Conservation (phyloP, 306 rosid genomes). For the Prosopis cineraria region DNA sequence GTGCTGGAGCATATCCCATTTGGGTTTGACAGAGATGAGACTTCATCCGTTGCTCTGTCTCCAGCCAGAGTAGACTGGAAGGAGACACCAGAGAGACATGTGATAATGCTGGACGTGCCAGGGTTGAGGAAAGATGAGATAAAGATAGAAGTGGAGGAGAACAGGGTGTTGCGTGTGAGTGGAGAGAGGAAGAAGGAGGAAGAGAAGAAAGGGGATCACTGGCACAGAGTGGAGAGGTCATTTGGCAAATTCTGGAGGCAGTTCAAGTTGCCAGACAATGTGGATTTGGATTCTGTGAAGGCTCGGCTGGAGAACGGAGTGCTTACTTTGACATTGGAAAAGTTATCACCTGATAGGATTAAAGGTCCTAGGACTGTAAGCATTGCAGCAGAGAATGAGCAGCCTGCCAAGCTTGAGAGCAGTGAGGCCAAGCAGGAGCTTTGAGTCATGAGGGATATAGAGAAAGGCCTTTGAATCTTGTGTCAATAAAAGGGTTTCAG, state of each 20-base stretch:
- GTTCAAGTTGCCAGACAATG: conserved; percentile 56
- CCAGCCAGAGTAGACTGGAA: conserved; percentile 65
- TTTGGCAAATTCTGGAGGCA: conserved; percentile 70
- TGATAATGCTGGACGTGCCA: conserved; percentile 61
- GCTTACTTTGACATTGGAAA: conserved; percentile 53
- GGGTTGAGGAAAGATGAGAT: conserved; percentile 57
- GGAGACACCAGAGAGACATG: conserved; percentile 60
- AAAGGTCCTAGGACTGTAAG: conserved; percentile 53
- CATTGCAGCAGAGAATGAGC: conserved; percentile 48
- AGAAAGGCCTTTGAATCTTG: neutral
- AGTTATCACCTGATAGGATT: conserved; percentile 58
- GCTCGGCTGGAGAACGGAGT: conserved; percentile 63
- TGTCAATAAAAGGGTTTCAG: conserved; percentile 34
- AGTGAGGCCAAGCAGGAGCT: conserved; percentile 52
- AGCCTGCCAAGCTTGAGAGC: conserved; percentile 32
- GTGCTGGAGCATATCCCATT: conserved; percentile 60
- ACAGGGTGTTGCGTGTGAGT: conserved; percentile 53
- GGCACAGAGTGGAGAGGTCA: conserved; percentile 65
- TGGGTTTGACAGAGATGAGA: conserved; percentile 45
- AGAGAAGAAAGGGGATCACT: conserved; percentile 55
- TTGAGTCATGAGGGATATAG: neutral
- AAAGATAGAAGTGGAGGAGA: conserved; percentile 57
- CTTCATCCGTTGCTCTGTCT: conserved; percentile 31
- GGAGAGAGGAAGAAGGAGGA: conserved; percentile 66
- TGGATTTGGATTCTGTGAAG: conserved; percentile 57